These are phyloP conservation scores for Claviceps sp. DNA, from an alignment of 2,329 filamentous ascomycete species.

Conservation along the genomic window DNA sequence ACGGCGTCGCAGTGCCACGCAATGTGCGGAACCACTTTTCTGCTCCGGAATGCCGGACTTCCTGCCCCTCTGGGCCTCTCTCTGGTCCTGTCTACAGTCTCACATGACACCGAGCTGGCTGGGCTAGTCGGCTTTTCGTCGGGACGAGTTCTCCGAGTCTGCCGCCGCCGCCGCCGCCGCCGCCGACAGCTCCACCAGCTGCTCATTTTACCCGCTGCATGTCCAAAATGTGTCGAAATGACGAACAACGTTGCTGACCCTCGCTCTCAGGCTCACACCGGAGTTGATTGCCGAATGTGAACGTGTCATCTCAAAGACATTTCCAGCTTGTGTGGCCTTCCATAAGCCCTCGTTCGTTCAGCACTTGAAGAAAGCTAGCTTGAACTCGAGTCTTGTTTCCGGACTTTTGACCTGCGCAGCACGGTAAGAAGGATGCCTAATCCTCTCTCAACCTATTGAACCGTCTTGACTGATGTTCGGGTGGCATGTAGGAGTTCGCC, in stretches of 20 bases:
- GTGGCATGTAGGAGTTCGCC: conserved; percentile 35
- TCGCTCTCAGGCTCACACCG: conserved; percentile 32
- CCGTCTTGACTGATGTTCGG: neutral
- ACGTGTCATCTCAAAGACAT: conserved; percentile 45
- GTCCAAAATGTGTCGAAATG: neutral
- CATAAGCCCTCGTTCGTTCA: conserved; percentile 49
- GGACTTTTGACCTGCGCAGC: conserved; percentile 44
- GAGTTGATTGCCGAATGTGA: conserved; percentile 47
- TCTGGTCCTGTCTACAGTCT: too few relatives aligned
- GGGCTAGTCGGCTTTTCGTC: too few relatives aligned
- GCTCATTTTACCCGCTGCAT: neutral
- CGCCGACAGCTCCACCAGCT: neutral
- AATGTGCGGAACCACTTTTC: neutral
- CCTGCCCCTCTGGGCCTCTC: too few relatives aligned
- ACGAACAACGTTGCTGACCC: conserved; percentile 8
- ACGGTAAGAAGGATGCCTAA: conserved; percentile 29
- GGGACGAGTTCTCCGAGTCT: too few relatives aligned
- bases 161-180: neutral
- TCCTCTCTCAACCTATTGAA: neutral
- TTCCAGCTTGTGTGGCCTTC: conserved; percentile 48
- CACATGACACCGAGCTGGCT: too few relatives aligned
- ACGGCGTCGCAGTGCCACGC: conserved; percentile 3
- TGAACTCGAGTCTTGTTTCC: conserved; percentile 44
- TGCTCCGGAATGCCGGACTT: conserved; percentile 3
- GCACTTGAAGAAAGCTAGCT: conserved; percentile 41